Conservation (phyloP, 805 yeast genomes). For the Candida coquimbonensis region DNA sequence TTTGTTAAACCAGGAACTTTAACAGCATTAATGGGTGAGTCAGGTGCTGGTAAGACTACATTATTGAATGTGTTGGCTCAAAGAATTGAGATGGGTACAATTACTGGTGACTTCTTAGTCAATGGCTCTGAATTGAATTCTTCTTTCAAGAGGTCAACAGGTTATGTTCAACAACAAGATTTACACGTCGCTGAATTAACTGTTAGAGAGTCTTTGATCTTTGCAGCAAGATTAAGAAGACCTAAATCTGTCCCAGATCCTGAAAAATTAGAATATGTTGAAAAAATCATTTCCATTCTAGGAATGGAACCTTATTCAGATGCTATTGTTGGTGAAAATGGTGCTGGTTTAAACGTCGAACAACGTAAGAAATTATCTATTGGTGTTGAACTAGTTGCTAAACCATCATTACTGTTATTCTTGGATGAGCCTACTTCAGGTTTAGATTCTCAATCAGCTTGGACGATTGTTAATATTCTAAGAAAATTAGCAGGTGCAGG, state of each 20-base stretch:
- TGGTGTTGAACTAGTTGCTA: constrained; percentile 58
- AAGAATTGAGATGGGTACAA: constrained; percentile 46
- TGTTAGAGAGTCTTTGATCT: constrained; percentile 60
- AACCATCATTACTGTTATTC: constrained; percentile 48
- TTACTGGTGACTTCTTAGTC: constrained; percentile 27
- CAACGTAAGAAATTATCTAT: constrained; percentile 55
- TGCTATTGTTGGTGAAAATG: constrained; percentile 63
- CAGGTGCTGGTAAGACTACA: constrained; percentile 13
- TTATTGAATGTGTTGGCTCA: constrained; percentile 26
- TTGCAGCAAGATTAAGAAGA: constrained; percentile 60
- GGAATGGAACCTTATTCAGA: constrained; percentile 58
- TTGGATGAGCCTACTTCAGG: constrained; percentile 66
- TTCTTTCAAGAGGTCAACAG: constrained; percentile 58
- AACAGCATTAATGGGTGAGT: constrained; percentile 55
- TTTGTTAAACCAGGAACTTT: constrained; percentile 34
- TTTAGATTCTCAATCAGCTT: constrained; percentile 56
- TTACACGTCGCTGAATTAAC: constrained; percentile 53
- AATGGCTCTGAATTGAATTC: constrained; percentile 50
- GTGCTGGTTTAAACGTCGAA: constrained; percentile 56
- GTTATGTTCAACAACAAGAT: constrained; percentile 31
- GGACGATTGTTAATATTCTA: constrained; percentile 52
- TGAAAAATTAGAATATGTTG: constrained; percentile 59
- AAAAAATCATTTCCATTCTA: constrained; percentile 49
- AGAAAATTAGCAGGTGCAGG: constrained; percentile 48
- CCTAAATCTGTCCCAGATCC: constrained; percentile 40